Conservation (phyloP, 1,284 basidiomycete species). For the Cronartium quercuum region DNA sequence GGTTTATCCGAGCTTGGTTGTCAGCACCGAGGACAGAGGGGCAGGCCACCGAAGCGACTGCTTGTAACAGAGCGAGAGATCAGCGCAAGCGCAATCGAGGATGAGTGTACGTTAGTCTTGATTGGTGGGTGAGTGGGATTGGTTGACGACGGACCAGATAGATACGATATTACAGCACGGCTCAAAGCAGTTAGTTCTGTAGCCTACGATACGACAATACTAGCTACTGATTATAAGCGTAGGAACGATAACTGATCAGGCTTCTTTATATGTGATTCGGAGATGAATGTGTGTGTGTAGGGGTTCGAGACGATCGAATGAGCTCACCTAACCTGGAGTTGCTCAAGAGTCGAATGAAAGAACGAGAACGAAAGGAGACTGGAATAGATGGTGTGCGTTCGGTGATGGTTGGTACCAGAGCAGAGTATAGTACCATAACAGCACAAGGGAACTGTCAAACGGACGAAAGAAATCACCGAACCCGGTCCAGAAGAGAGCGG, state of each 20-base stretch:
- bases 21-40: too few species aligned
- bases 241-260: neutral
- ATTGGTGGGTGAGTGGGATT: too few species aligned
- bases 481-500: neutral
- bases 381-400: neutral
- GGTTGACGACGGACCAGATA: too few species aligned
- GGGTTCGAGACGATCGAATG: neutral
- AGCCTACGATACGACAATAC: too few species aligned
- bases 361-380: neutral
- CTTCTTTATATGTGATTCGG: neutral
- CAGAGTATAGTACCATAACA: neutral
- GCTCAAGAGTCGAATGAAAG: neutral
- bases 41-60: too few species aligned
- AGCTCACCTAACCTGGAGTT: neutral
- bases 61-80: too few species aligned
- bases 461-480: neutral
- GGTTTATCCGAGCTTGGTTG: too few species aligned
- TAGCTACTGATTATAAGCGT: neutral
- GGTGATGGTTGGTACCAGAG: slow-evolving; percentile 15
- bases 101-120: too few species aligned
- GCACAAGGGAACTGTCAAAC: neutral
- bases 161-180: too few species aligned
- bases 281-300: neutral
- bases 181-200: too few species aligned
- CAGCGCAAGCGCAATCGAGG: too few species aligned